A percentile compares a stretch with the other conserved stretches of the same genome.
Conservation (phyloP, 345 rosid species). For the Kandelia obovata region DNA sequence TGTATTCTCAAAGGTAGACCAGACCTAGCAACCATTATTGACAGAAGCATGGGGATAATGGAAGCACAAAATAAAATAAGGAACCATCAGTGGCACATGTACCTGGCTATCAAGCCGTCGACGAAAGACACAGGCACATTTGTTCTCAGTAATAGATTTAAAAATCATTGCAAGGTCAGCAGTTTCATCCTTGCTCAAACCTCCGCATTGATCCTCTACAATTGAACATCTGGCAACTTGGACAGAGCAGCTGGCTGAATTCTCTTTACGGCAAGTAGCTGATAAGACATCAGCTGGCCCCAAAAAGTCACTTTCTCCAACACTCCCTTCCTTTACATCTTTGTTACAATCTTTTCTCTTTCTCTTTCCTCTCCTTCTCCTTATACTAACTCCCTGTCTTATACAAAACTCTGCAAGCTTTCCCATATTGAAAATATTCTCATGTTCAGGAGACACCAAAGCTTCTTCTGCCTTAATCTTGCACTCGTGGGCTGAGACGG, state of each 20-base stretch:
- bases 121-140: slow-evolving; percentile 55
- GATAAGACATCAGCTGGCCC: slow-evolving; percentile 41
- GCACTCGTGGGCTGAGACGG: slow-evolving; percentile 32
- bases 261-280: slow-evolving; percentile 43
- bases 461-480: slow-evolving; percentile 41
- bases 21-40: too few relatives aligned
- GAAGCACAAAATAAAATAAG: background rate
- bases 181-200: slow-evolving; percentile 22
- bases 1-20: too few relatives aligned
- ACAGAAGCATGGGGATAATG: background rate
- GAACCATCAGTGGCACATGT: slow-evolving; percentile 7
- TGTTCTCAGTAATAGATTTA: slow-evolving; percentile 42
- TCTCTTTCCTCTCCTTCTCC: slow-evolving; percentile 76
- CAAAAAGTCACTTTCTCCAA: slow-evolving; percentile 56
- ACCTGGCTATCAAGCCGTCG: slow-evolving; percentile 88
- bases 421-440: slow-evolving; percentile 27
- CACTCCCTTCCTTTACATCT: slow-evolving; percentile 60
- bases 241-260: slow-evolving; percentile 37
- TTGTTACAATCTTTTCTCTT: slow-evolving; percentile 61
- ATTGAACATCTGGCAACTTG: slow-evolving; percentile 29
- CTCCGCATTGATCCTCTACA: slow-evolving; percentile 27
- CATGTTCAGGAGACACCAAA: slow-evolving; percentile 27
- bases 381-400: slow-evolving; percentile 43
- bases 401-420: slow-evolving; percentile 35
- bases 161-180: slow-evolving; percentile 51